Evolutionary conservation across 768 basidiomycete species (phyloP), one percentile per base, ranked within the genome.

Genomic region (Suillus decipiens): DNA sequence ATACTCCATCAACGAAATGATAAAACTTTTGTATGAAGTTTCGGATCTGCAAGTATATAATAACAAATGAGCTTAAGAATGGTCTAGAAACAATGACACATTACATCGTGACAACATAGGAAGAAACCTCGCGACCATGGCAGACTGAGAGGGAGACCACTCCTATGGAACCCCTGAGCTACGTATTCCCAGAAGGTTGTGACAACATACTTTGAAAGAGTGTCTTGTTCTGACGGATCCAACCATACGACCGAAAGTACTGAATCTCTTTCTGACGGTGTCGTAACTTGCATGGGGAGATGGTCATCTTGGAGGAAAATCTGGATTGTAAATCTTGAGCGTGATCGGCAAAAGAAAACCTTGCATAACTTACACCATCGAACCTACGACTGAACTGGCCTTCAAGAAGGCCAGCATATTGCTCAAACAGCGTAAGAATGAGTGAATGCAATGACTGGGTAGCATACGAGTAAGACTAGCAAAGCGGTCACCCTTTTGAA

Each of bases 41-140:
- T 31, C 93, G 88, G 63, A 96, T 91, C 88, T 96, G 78, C 34
- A 33, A 50, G 34, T 42, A 15, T 45, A 56, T 24, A 61, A 61
- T 54, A 65, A 59, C 64, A 50, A 33, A 19, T 53, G 17, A 60
- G 33, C 10, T 5, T 3, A 47, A 56, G 5, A 12, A 28, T 28
- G 10, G 3, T 31, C 24, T 41, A 28, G 9, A 59, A 59, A 45
- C 41, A 65, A 57, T 10, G 22, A 53, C 42, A 22, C 62, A 39
- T 34, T 73, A 93, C 93, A 71, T 92, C 87, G 80, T 93, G 90
- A 73, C 96, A 98, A 70, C 93, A 96, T n/a, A 92, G 80, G 68
- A 95, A 92, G 75, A 98, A 99, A 1, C 92, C 91, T 72, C 92
- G 90, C 0, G 96, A 99, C 92, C 96, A 99, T 1, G 97, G 95